These are phyloP conservation scores for Neofusicoccum sp. DNA, from an alignment of 2,329 filamentous ascomycete species.

Conservation along the genomic window DNA sequence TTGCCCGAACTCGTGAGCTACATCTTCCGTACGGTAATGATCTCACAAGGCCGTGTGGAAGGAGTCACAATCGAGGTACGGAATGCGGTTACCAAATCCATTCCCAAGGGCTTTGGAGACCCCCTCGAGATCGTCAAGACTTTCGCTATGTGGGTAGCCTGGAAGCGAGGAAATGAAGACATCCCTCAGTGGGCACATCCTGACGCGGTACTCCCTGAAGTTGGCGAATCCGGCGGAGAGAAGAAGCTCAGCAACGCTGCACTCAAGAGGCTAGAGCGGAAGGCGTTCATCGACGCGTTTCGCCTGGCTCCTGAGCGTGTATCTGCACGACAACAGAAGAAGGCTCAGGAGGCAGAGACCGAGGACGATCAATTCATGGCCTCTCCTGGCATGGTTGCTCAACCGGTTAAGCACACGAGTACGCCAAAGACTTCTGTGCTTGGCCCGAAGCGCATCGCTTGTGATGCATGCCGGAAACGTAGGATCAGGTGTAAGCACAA, in stretches of 20 bases:
- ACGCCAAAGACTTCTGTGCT: conserved; percentile 61
- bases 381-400: background rate
- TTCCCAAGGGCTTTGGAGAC: conserved; percentile 64
- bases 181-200: conserved; percentile 65
- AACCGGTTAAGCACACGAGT: conserved; percentile 45
- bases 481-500: conserved; percentile 67
- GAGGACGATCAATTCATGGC: background rate
- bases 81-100: conserved; percentile 63
- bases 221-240: conserved; percentile 35
- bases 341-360: conserved; percentile 24
- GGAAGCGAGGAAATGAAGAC: conserved; percentile 67
- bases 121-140: conserved; percentile 61
- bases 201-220: conserved; percentile 55
- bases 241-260: conserved; percentile 60
- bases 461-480: conserved; percentile 64
- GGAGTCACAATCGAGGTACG: conserved; percentile 61
- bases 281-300: conserved; percentile 49
- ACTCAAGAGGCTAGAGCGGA: conserved; percentile 59
- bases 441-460: conserved; percentile 63
- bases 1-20: conserved; percentile 62
- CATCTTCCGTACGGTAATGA: conserved; percentile 65
- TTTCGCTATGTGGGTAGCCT: conserved; percentile 68
- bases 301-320: conserved; percentile 45
- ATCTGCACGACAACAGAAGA: conserved; percentile 42
- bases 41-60: conserved; percentile 62